Evolutionary conservation across 345 rosid genomes (phyloP), one percentile per base, ranked within the genome.

Genomic region (Brassica rapa): DNA sequence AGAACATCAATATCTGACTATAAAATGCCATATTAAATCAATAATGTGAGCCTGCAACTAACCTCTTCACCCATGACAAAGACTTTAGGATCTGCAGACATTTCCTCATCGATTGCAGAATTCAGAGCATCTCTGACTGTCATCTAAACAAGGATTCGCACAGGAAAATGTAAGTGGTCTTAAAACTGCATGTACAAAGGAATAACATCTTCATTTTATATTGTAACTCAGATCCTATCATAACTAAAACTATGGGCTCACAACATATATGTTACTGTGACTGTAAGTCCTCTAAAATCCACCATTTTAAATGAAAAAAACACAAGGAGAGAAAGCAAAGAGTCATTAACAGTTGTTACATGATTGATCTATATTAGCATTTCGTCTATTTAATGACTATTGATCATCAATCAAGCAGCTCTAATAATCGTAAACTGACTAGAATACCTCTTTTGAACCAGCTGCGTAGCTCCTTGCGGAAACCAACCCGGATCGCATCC

Each of bases 51-150:
- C 57, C 57, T 33, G 46, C 19, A 75, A 66, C 68, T 51, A 66
- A 89, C 99, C 97, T 93, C 99, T 88, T 95, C 99, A 70, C 99
- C 98, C 91, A 95, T 91, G 73, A 93, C 81, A 77, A 90, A 83
- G 5, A 95, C 99, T 83, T 84, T 91, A 60, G 98, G 90, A 88
- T 94, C 99, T n/a, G 98, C 97, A 53, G 93, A 86, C 96, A 93
- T 93, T 85, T 95, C 99, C 87, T 91, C 99, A 51, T 91, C 98
- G 51, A 94, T 90, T 7, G 95, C 98, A 70, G 98, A 80, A 82
- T 92, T 91, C 6, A 92, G 78, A 37, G 97, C 99, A 2, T 89
- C 98, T 83, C 98, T 84, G 16, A 90, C 89, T 4, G 83, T 89
- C 87, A 93, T 90, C 97, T 95, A 86, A 69, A 57, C 55, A 70